These are phyloP conservation scores for Pyrenula massariospora DNA, from an alignment of 495 filamentous ascomycete genomes.

Conservation along the genomic window DNA sequence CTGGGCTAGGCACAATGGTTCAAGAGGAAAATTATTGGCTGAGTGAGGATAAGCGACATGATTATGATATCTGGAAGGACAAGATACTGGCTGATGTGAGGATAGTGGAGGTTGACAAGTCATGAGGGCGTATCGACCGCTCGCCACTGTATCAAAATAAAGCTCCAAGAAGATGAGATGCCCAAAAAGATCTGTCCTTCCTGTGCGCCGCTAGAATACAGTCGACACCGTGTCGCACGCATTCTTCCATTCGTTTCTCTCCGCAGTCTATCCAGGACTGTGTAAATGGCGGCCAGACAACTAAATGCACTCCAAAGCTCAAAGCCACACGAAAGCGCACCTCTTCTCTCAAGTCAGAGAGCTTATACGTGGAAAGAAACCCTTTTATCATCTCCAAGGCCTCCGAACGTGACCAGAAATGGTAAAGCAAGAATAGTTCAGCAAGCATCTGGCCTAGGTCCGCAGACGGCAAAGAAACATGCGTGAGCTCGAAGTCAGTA, in stretches of 20 bases:
- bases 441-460: too few relatives aligned
- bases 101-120: not conserved
- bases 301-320: not conserved
- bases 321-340: not conserved
- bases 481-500: too few relatives aligned
- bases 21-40: constrained; percentile 74
- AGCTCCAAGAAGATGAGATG: not conserved
- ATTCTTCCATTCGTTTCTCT: not conserved
- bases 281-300: not conserved
- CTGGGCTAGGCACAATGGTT: constrained; percentile 68
- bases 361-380: not conserved
- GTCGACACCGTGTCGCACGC: too few relatives aligned
- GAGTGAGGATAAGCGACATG: constrained; percentile 52
- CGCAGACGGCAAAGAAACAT: too few relatives aligned
- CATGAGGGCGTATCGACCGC: not conserved
- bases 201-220: not conserved
- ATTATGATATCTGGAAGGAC: constrained; percentile 65
- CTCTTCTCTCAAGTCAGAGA: not conserved
- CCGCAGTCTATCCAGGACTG: not conserved
- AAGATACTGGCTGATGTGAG: constrained; percentile 33
- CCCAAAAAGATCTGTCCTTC: not conserved
- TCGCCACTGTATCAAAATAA: not conserved
- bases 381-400: not conserved
- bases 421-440: too few relatives aligned
- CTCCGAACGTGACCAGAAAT: too few relatives aligned